Base-by-base conservation (phyloP, 257 asterid species). In the Thymus quinquecostatus region DNA sequence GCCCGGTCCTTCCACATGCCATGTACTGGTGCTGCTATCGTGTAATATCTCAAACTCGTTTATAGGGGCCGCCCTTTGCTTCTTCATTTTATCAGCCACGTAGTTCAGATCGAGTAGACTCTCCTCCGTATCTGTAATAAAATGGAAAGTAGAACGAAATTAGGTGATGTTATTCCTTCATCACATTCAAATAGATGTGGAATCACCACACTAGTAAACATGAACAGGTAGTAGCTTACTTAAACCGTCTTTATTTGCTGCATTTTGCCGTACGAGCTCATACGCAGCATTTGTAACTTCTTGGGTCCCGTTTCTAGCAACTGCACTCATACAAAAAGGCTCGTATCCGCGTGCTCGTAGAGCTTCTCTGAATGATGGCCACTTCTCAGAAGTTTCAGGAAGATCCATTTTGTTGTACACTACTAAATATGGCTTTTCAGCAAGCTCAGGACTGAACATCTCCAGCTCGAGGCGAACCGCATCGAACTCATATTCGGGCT, bases 401-500 rank as follows among this genome's bases (percentile, higher is more conserved):
- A 95, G 86, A 82, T 92, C 99, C 99, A 92, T 95, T 80, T 95
- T 95, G 86, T 95, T 95, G 67, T 61, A 95, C 44, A 82, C 98
- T 41, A 95, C 97, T 70, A 95, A 30, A 76, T 70, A 95, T 51
- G 97, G 96, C 85, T 95, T 95, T 73, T 85, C 92, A 72, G 91
- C 79, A 74, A 95, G 92, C 70, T 92, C 97, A 6, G 99, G 99
- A 72, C 74, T 89, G 68, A 95, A 95, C 96, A 95, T 86, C 85
- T 95, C 99, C 87, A 95, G 82, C 83, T 95, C 99, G 48, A 92
- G 97, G 50, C 98, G 97, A 74, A 95, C 88, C n/a, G 98, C 98
- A 55, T 92, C 99, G 68, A 87, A 92, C 77, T 95, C 98, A 29
- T 92, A 89, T 62, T 85, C 96, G 5, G 99, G 94, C 81, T 95